phyloP scores from a whole-genome alignment of 148 eudicot species.

The Chenopodium berlandieri region DNA sequence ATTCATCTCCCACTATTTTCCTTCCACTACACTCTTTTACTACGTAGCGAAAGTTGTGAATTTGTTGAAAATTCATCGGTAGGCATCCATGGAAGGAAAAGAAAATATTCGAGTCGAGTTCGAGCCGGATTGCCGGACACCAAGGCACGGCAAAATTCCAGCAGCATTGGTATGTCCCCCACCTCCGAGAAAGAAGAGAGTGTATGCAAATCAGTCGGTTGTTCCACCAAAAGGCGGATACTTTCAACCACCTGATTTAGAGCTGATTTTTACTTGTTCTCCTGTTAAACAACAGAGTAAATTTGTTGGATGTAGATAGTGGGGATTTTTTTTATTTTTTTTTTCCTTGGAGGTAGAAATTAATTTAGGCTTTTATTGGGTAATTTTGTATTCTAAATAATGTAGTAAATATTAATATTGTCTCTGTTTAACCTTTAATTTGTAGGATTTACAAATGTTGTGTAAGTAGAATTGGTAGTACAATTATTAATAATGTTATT shows the following conservation, averaged over 20 bases:
- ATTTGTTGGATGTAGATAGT: background rate
- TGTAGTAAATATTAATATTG: background rate
- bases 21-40: background rate
- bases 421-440: background rate
- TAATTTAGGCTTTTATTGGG: background rate
- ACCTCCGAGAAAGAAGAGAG: constrained; percentile 59
- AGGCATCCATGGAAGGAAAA: constrained; percentile 16
- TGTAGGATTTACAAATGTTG: background rate
- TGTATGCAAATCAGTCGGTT: constrained; percentile 16
- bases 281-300: constrained; percentile 8
- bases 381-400: background rate
- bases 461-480: background rate
- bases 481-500: background rate
- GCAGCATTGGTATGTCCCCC: constrained; percentile 46
- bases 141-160: constrained; percentile 34
- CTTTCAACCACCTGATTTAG: constrained; percentile 45
- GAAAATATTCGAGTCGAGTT: constrained; percentile 22
- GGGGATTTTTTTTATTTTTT: background rate
- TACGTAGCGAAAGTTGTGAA: too few relatives aligned
- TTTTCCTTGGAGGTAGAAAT: too few relatives aligned
- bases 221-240: constrained; percentile 57
- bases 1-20: background rate
- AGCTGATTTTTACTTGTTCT: constrained; percentile 20
- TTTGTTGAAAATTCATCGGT: background rate
- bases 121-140: constrained; percentile 45